Percentiles rank a stretch among this genome's conserved stretches.
Evolutionary conservation across 108 stramenopile species (phyloP).

Genomic region (Conticribra guillardii): DNA sequence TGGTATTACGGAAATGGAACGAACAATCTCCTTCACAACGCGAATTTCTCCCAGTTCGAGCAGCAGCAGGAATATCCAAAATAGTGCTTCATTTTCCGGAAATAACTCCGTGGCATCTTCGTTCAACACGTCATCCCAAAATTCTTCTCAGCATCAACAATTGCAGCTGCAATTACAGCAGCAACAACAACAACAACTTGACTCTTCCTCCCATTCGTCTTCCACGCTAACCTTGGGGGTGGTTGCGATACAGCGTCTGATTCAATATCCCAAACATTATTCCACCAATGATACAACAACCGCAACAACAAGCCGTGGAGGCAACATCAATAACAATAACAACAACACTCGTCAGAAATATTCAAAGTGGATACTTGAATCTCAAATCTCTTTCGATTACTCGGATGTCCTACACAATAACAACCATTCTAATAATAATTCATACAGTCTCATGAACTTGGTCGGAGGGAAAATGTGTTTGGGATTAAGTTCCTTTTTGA

Average conservation of each 20-base stretch:
- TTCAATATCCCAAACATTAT: not conserved
- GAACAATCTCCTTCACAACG: too few species aligned
- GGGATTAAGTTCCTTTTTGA: conserved; percentile 35
- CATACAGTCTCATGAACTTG: not conserved
- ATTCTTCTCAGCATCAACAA: not conserved
- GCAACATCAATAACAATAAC: too few species aligned
- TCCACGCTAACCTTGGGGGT: not conserved
- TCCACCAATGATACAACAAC: too few species aligned
- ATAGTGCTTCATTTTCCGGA: too few species aligned
- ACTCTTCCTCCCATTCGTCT: not conserved
- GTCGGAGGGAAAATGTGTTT: conserved; percentile 1
- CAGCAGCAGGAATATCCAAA: too few species aligned
- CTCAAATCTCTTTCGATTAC: not conserved
- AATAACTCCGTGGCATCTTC: too few species aligned
- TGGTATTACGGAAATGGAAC: too few species aligned
- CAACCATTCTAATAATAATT: not conserved
- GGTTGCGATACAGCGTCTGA: not conserved
- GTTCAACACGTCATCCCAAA: not conserved
- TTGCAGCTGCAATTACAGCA: too few species aligned
- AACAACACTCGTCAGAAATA: conserved; percentile 1
- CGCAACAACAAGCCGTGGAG: too few species aligned
- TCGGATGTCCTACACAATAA: not conserved
- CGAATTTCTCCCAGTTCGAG: too few species aligned
- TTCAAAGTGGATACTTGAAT: not conserved
- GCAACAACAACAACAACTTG: too few species aligned